A percentile compares a stretch with the other conserved stretches of the same genome.
Evolutionary conservation across 2,329 filamentous ascomycete genomes (phyloP).

Genomic region (Teratosphaeria gauchensis): DNA sequence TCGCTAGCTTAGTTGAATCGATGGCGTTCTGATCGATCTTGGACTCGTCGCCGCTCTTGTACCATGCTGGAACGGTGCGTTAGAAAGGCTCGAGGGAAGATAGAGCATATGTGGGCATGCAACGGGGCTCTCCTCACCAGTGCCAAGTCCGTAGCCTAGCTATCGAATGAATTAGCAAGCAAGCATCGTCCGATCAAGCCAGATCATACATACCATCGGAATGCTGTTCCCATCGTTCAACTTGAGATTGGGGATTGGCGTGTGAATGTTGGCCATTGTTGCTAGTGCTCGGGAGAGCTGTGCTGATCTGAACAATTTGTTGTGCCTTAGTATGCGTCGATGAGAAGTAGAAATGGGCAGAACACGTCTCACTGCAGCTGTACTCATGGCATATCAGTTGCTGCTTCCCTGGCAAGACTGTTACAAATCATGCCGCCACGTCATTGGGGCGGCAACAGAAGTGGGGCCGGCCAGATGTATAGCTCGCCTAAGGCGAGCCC

Average conservation of each 20-base stretch:
- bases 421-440: too few species aligned
- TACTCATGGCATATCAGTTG: not conserved
- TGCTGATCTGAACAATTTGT: not conserved
- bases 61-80: constrained; percentile 57
- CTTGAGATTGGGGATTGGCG: constrained; percentile 51
- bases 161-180: constrained; percentile 22
- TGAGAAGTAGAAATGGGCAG: not conserved
- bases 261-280: constrained; percentile 23
- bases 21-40: constrained; percentile 49
- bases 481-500: too few species aligned
- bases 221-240: constrained; percentile 66
- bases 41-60: constrained; percentile 39
- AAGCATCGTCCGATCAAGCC: not conserved
- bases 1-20: constrained; percentile 51
- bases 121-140: not conserved
- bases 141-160: constrained; percentile 52
- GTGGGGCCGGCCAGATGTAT: not conserved
- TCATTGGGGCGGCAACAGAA: not conserved
- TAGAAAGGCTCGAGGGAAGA: too few species aligned
- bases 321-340: not conserved
- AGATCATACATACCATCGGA: constrained; percentile 52
- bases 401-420: too few species aligned
- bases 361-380: not conserved
- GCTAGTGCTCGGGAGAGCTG: not conserved
- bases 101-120: too few species aligned